Evolutionary conservation across 345 rosid species (phyloP).

Genomic region (Dimocarpus longan): DNA sequence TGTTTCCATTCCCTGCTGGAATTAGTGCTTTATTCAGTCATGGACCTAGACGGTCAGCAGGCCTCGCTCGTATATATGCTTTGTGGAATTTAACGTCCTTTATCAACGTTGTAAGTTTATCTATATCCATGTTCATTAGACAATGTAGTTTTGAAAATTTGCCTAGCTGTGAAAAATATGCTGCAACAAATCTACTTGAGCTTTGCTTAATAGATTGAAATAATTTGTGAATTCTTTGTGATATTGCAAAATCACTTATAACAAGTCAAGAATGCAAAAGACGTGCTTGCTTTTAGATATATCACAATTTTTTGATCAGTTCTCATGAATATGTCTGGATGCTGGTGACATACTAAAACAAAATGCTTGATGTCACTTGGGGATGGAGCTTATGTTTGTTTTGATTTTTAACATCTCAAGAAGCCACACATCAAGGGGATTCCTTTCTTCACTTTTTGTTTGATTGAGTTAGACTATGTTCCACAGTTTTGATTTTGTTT

Average conservation of each 20-base stretch:
- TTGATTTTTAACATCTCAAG: not conserved
- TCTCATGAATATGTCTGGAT: not conserved
- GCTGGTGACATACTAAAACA: not conserved
- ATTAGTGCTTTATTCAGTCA: slow-evolving; percentile 91
- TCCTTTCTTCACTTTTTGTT: too few relatives aligned
- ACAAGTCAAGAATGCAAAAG: not conserved
- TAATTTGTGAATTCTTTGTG: not conserved
- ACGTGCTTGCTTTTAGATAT: not conserved
- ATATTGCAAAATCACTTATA: not conserved
- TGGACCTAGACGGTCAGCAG: slow-evolving; percentile 88
- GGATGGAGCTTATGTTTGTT: not conserved
- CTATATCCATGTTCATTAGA: not conserved
- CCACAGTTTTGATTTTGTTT: not conserved
- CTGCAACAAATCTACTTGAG: not conserved
- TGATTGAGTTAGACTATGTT: not conserved
- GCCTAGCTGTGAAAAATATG: not conserved
- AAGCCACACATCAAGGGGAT: not conserved
- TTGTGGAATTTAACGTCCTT: slow-evolving; percentile 83
- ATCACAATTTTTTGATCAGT: not conserved
- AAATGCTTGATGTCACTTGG: not conserved
- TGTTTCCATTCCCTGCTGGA: slow-evolving; percentile 89
- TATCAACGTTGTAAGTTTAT: slow-evolving; percentile 74
- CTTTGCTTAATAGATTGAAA: not conserved
- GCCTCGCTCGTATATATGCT: slow-evolving; percentile 81
- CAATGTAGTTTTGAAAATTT: not conserved